phyloP scores from a whole-genome alignment of 140 eudicot species.

The Artemisia princeps region DNA sequence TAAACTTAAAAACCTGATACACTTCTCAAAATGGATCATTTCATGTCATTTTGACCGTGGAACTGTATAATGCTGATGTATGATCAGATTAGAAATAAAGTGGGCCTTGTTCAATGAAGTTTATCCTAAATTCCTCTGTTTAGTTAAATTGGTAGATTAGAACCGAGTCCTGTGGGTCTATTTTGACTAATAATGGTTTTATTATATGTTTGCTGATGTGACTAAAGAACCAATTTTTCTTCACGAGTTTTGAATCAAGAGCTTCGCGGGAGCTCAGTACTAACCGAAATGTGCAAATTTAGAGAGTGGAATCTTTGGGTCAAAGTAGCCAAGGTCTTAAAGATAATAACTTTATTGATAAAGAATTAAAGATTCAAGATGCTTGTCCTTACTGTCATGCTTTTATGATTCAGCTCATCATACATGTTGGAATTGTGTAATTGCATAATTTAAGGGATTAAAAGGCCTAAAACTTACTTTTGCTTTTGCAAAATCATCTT shows the following conservation, averaged over 20 bases:
- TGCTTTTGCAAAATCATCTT: slow-evolving; percentile 33
- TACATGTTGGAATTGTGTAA: slow-evolving; percentile 26
- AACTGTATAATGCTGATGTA: slow-evolving; percentile 1
- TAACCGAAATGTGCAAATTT: neutral
- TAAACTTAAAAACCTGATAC: neutral
- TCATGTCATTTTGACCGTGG: neutral
- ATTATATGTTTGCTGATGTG: neutral
- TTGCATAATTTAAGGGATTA: slow-evolving; percentile 26
- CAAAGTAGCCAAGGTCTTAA: slow-evolving; percentile 25
- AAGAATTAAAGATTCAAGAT: slow-evolving; percentile 34
- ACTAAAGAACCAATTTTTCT: neutral
- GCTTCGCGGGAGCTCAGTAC: neutral
- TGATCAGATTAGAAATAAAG: slow-evolving; percentile 1
- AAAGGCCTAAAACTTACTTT: slow-evolving; percentile 27
- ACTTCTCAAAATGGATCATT: neutral
- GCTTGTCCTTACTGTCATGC: slow-evolving; percentile 20
- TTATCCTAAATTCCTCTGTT: neutral
- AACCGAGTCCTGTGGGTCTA: slow-evolving; percentile 2
- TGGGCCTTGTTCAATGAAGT: neutral
- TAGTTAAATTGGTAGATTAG: neutral
- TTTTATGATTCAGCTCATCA: slow-evolving; percentile 22
- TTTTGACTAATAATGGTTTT: neutral
- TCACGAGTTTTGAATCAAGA: slow-evolving; percentile 4
- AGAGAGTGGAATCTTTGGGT: slow-evolving; percentile 13
- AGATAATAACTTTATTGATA: slow-evolving; percentile 18